A percentile compares a stretch with the other conserved stretches of the same genome.
phyloP scores from a whole-genome alignment of 495 filamentous ascomycete genomes.

The Pyrenopolyporus hunteri region DNA sequence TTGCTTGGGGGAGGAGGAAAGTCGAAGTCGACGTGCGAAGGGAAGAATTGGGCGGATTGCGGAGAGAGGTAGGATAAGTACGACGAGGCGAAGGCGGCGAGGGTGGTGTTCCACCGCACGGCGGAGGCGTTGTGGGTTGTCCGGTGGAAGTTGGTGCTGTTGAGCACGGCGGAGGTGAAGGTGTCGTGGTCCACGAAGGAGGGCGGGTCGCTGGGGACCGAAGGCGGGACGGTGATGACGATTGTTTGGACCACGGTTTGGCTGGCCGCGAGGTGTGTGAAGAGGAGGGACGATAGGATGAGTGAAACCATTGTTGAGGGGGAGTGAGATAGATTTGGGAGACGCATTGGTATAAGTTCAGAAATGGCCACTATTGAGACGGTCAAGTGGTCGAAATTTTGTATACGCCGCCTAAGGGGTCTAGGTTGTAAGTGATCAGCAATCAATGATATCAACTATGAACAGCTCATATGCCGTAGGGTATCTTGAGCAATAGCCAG shows the following conservation, averaged over 20 bases:
- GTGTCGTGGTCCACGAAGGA: conserved; percentile 54
- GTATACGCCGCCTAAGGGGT: not conserved
- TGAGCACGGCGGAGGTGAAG: conserved; percentile 66
- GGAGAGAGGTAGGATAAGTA: conserved; percentile 46
- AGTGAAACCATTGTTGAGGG: not conserved
- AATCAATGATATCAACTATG: too few relatives aligned
- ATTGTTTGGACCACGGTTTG: conserved; percentile 26
- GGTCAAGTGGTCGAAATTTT: not conserved
- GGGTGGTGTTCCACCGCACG: conserved; percentile 69
- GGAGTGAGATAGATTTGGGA: not conserved
- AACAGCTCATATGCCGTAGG: not conserved
- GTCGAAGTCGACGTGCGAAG: too few relatives aligned
- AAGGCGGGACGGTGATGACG: conserved; percentile 38
- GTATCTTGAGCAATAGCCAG: conserved; percentile 2
- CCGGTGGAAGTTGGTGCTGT: conserved; percentile 72
- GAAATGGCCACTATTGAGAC: not conserved
- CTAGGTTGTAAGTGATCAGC: not conserved
- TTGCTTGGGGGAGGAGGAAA: not conserved
- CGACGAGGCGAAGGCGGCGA: conserved; percentile 58
- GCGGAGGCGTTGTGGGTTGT: conserved; percentile 64
- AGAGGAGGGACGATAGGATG: conserved; percentile 4
- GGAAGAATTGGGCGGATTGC: conserved; percentile 28
- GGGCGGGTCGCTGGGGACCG: conserved; percentile 41
- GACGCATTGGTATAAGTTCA: not conserved
- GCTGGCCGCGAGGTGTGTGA: conserved; percentile 21